Evolutionary conservation across 192 early-diverging fungal genomes (phyloP), one percentile per base, ranked within the genome.

Genomic region (Entrophospora sp.): DNA sequence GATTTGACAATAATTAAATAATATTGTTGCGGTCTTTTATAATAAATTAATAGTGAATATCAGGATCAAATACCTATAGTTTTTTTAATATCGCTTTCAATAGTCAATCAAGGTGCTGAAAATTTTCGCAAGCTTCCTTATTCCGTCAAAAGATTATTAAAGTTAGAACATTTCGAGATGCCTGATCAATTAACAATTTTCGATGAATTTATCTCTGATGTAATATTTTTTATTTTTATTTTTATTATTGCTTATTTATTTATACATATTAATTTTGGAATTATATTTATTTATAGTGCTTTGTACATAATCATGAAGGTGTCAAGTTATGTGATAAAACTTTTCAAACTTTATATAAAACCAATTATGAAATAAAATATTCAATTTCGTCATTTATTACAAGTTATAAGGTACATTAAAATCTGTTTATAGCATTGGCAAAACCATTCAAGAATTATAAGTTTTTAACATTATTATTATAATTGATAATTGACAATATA

Each of bases 71-170:
- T 94, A 27, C 92, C 92, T 2, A 84, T 97, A 61, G 82, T 90
- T 1, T 70, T 94, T 14, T 61, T 96, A 0, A 77, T 97, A 64
- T 90, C 91, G 4, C 71, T 97, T n/a, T 90, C 92, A 4, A 96
- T 94, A 5, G 91, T 88, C 7, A 83, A 30, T 36, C 31, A 22
- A 36, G 55, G 55, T 10, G 87, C 91, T 52, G 89, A 97, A 73
- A 76, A 87, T 4, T 74, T 94, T 16, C n/a, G n/a, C n/a, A n/a
- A n/a, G n/a, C n/a, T n/a, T n/a, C 78, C 89, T 5, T 91, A 88
- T 53, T 79, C 86, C 6, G 84, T 79, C 4, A 74, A 94, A 2
- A 72, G 85, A 1, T 71, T 87, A 67, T 73, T 97, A 32, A 85
- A 85, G 42, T 84, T 86, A 16, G 87, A 91, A 73, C 82, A 84